Evolutionary conservation across 2,329 filamentous ascomycete species (phyloP), one percentile per base, ranked within the genome.

Genomic region (Drechslera avenae): DNA sequence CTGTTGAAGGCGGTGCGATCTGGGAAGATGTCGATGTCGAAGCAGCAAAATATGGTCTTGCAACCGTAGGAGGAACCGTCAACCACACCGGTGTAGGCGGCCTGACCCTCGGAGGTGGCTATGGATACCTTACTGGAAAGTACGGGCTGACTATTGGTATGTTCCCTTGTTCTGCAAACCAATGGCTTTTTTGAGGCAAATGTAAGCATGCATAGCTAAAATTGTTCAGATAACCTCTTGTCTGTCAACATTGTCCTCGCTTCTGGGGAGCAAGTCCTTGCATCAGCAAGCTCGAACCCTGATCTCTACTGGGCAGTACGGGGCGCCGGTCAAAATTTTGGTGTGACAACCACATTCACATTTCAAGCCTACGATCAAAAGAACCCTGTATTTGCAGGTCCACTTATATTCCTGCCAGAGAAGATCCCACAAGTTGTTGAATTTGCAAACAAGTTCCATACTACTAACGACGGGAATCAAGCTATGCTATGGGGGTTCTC

Each of bases 61-160:
- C 83, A 2, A 83, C 83, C 1, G 81, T 86, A 0, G 84, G 83
- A 7, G 85, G 85, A 2, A 85, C 84, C 0, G 82, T 86, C 8
- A 82, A 82, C 34, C 81, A 86, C 56, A 86, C 83, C 1, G 84
- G 85, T 5, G 80, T 87, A 5, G 84, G 82, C 2, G 85, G 82
- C 0, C 71, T 86, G 12, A 72, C 68, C 1, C 50, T 73, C 66
- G 82, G 82, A 1, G 84, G 83, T 18, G 84, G 84, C 1, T 84
- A 83, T 59, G 83, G 85, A 1, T 79, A 80, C 67, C 70, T 87
- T 13, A 79, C 76, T 19, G 80, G 81, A 1, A 71, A 74, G 26
- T 73, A 83, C 44, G 86, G 86, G 0, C 73, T 86, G 5, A 75
- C 75, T 0, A 79, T 83, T 41, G 81, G 83, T 66, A 77, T 36